These are phyloP conservation scores for Aspergillus saccharolyticus DNA, from an alignment of 495 filamentous ascomycete species.

Conservation along the genomic window DNA sequence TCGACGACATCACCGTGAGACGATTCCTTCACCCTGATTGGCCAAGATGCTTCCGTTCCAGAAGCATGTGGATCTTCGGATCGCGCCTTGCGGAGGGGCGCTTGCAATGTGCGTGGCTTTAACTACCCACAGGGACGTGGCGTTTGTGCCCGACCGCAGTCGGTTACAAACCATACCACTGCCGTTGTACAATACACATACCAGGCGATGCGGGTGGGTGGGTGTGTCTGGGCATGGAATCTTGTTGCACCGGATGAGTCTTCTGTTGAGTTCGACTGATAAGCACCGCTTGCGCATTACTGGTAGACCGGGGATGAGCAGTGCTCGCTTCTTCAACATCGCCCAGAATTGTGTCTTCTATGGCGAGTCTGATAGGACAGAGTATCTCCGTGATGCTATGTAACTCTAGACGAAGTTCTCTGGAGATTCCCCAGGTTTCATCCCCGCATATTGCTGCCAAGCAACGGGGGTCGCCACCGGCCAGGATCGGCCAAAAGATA, in stretches of 20 bases:
- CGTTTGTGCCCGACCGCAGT: constrained; percentile 3
- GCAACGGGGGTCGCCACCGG: constrained; percentile 8
- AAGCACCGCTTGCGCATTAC: constrained; percentile 7
- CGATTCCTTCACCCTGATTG: constrained; percentile 18
- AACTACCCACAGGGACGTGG: constrained; percentile 8
- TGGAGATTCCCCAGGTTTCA: constrained; percentile 18
- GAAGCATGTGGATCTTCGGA: constrained; percentile 41
- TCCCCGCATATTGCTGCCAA: constrained; percentile 21
- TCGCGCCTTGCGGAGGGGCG: constrained; percentile 29
- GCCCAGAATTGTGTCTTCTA: neutral
- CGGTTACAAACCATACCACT: neutral
- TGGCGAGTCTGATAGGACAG: neutral
- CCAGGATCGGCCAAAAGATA: neutral
- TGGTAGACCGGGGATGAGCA: constrained; percentile 2
- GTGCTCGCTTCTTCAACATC: neutral
- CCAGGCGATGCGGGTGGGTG: neutral
- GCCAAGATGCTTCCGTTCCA: constrained; percentile 27
- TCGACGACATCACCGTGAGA: constrained; percentile 38
- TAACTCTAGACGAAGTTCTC: neutral
- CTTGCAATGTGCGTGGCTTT: constrained; percentile 17
- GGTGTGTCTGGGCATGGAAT: neutral
- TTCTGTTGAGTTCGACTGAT: neutral
- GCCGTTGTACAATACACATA: neutral
- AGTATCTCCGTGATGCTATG: neutral
- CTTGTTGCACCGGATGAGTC: constrained; percentile 1